Base-by-base conservation (phyloP, 352 stramenopile species). In the Pythium brachiatum region DNA sequence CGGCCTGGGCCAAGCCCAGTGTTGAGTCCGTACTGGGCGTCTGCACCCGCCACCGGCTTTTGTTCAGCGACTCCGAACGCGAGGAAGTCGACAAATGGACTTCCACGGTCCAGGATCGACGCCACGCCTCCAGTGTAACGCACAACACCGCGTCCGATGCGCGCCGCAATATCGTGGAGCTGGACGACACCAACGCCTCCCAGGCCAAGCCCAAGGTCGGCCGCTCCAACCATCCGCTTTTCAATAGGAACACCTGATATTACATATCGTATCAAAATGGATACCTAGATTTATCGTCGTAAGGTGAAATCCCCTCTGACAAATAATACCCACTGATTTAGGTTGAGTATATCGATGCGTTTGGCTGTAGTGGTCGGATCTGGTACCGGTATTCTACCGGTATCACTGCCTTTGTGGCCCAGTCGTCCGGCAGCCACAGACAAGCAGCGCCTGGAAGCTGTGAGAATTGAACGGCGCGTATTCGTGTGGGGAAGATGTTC, bases 171-270 rank as follows among this genome's bases (percentile, higher is more conserved):
- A 79, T 91, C 43, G 53, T 91, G 20, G 57, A 69, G 16, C 63
- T 55, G 31, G 60, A 64, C 39, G 44, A 48, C 32, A 56, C 53
- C 11, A 69, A 70, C 32, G 56, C 55, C 0, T 87, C 77, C 0
- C 71, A 91, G 68, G 78, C 84, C 64, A 77, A 72, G 26, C 54
- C 73, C 60, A 88, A 83, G 36, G 75, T 93, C 9, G 83, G 83
- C 0, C 69, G 71, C 44, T 74, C 69, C 36, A 91, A 91, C 60
- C 83, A 93, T 47, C 83, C 83, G n/a, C 73, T 93, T 8, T 90
- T 90, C 58, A 93, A 93, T 61, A 76, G 70, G 29, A 74, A 89
- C 29, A 15, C 73, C 7, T 83, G 62, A 60, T 11, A 43, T n/a
- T 43, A 26, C 13, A 38, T 31, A 67, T 38, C 2, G 31, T 23